phyloP scores from a whole-genome alignment of 2,329 filamentous ascomycete genomes.

The Hypoxylon sp. region DNA sequence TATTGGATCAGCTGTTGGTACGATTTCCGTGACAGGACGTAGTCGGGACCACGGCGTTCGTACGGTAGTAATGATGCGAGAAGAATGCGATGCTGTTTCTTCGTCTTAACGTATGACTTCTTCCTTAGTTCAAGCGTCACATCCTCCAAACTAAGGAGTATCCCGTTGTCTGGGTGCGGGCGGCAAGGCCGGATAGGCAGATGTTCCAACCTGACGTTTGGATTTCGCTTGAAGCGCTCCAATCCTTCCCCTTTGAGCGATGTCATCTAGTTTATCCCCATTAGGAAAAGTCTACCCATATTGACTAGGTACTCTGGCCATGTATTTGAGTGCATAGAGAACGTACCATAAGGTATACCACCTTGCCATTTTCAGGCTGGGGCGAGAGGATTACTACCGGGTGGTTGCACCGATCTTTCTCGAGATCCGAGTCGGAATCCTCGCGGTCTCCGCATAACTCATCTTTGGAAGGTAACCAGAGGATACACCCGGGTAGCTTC shows the following conservation, averaged over 20 bases:
- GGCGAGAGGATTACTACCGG: slow-evolving; percentile 49
- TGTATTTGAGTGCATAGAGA: background rate
- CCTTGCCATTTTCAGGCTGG: slow-evolving; percentile 38
- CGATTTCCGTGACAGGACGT: slow-evolving; percentile 37
- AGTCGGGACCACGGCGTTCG: slow-evolving; percentile 34
- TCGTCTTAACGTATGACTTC: slow-evolving; percentile 44
- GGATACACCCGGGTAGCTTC: slow-evolving; percentile 42
- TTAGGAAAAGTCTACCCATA: slow-evolving; percentile 4
- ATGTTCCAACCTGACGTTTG: slow-evolving; percentile 31
- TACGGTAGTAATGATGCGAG: slow-evolving; percentile 34
- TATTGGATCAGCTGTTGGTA: slow-evolving; percentile 46
- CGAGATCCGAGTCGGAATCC: slow-evolving; percentile 26
- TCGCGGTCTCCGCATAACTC: slow-evolving; percentile 16
- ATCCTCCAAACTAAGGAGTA: slow-evolving; percentile 40
- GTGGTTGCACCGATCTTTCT: slow-evolving; percentile 44
- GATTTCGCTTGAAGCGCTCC: slow-evolving; percentile 24
- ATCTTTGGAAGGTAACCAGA: slow-evolving; percentile 41
- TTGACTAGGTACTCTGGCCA: background rate
- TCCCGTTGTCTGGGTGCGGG: slow-evolving; percentile 47
- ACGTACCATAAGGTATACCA: slow-evolving; percentile 45
- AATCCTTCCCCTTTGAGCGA: slow-evolving; percentile 40
- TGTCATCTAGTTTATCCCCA: slow-evolving; percentile 39
- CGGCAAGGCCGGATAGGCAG: slow-evolving; percentile 44
- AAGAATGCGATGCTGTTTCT: slow-evolving; percentile 24
- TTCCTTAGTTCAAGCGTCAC: slow-evolving; percentile 32